phyloP scores from a whole-genome alignment of 2,329 filamentous ascomycete genomes.

The Aspergillus aculeatinus region DNA sequence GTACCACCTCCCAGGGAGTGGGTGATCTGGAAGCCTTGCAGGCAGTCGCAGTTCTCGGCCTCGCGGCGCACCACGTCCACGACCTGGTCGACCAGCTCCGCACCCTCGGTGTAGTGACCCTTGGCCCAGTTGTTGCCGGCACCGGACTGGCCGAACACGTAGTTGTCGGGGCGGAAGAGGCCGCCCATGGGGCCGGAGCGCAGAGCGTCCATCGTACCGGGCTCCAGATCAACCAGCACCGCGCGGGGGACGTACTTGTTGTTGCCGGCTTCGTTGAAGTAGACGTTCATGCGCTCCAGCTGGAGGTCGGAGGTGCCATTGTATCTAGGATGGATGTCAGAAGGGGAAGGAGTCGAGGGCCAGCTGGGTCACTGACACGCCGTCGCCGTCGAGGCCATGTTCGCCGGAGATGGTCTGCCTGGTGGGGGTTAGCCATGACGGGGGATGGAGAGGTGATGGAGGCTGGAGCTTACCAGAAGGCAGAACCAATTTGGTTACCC shows the following conservation, averaged over 20 bases:
- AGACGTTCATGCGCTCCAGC: conserved; percentile 99
- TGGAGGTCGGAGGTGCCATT: conserved; percentile 98
- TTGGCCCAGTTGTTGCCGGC: conserved; percentile 99
- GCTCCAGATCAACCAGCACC: conserved; percentile 98
- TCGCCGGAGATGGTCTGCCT: conserved; percentile 82
- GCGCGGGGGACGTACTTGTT: conserved; percentile 99
- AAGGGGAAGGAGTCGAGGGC: background rate
- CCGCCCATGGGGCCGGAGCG: conserved; percentile 96
- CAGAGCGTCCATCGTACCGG: conserved; percentile 99
- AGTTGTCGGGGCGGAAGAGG: conserved; percentile 99
- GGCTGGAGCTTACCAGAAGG: conserved; percentile 77
- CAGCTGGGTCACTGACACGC: conserved; percentile 68
- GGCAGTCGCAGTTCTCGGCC: conserved; percentile 98
- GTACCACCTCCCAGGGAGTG: conserved; percentile 99
- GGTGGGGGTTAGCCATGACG: conserved; percentile 40
- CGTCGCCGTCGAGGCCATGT: conserved; percentile 96
- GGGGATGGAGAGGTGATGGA: background rate
- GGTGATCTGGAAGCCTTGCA: conserved; percentile 99
- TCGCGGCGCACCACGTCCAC: conserved; percentile 98
- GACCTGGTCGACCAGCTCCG: conserved; percentile 96
- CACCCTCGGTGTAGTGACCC: conserved; percentile 99
- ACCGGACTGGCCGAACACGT: conserved; percentile 98
- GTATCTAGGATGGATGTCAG: conserved; percentile 61
- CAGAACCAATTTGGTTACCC: conserved; percentile 99
- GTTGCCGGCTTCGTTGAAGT: conserved; percentile 88